Evolutionary conservation across 2,329 filamentous ascomycete genomes (phyloP).

Genomic region (Trichophyton mentagrophytes): DNA sequence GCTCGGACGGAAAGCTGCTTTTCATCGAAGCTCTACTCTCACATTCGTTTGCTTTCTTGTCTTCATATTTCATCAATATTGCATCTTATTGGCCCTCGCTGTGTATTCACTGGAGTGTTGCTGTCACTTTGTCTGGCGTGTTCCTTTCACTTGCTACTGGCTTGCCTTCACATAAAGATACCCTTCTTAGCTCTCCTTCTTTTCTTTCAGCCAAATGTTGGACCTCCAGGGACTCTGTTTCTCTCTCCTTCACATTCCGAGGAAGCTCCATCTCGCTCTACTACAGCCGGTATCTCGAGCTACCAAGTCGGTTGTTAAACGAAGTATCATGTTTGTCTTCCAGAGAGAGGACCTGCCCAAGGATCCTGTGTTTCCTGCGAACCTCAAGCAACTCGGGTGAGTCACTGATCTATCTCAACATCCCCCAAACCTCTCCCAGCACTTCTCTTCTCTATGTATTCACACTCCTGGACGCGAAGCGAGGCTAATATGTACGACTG

Average conservation of each 20-base stretch:
- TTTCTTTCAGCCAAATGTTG: slow-evolving; percentile 5
- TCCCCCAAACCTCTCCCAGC: neutral
- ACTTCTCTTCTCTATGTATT: neutral
- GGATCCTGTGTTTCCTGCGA: slow-evolving; percentile 52
- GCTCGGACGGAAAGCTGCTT: neutral
- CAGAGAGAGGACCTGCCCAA: slow-evolving; percentile 54
- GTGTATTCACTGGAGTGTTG: neutral
- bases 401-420: neutral
- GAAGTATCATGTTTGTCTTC: slow-evolving; percentile 59
- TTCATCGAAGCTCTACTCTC: neutral
- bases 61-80: neutral
- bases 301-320: neutral
- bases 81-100: neutral
- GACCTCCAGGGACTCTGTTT: neutral
- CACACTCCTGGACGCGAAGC: neutral
- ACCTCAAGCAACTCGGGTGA: slow-evolving; percentile 62
- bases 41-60: neutral
- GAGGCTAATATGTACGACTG: neutral
- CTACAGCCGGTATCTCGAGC: slow-evolving; percentile 4
- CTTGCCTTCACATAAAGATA: neutral
- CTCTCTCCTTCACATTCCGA: neutral
- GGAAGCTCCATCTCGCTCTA: neutral
- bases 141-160: neutral
- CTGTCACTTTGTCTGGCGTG: neutral
- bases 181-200: neutral